phyloP scores from a whole-genome alignment of 2,329 filamentous ascomycete genomes.

The Corinectria fuckeliana region DNA sequence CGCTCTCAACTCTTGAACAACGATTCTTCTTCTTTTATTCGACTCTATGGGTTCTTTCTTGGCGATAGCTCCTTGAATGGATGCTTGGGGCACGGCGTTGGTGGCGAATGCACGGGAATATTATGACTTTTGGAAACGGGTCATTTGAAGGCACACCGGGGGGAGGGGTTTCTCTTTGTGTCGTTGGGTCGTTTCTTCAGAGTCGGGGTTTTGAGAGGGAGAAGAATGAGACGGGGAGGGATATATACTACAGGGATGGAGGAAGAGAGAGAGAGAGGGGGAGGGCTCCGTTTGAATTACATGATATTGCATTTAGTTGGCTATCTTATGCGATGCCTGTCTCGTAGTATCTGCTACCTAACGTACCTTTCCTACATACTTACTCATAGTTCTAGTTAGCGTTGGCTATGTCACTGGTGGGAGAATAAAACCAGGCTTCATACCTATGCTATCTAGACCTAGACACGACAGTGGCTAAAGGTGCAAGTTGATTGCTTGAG shows the following conservation, averaged over 20 bases:
- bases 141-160: constrained; percentile 26
- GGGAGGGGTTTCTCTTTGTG: constrained; percentile 21
- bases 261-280: neutral
- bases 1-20: constrained; percentile 8
- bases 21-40: constrained; percentile 31
- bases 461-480: too few relatives aligned
- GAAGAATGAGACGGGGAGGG: neutral
- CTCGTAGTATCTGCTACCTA: constrained; percentile 5
- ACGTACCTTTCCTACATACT: constrained; percentile 4
- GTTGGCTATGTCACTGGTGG: neutral
- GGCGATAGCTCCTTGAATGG: constrained; percentile 35
- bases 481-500: too few relatives aligned
- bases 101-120: constrained; percentile 34
- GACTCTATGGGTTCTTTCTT: constrained; percentile 31
- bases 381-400: constrained; percentile 4
- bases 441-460: too few relatives aligned
- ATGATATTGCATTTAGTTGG: constrained; percentile 4
- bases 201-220: neutral
- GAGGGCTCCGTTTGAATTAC: neutral
- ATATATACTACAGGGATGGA: neutral
- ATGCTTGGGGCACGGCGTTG: constrained; percentile 38
- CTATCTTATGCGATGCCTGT: constrained; percentile 18
- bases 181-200: constrained; percentile 8
- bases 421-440: constrained; percentile 17
- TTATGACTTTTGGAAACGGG: constrained; percentile 29